A percentile compares a stretch with the other conserved stretches of the same genome.
Evolutionary conservation across 441 rosid genomes (phyloP).

Genomic region (Adansonia rubrostipa): DNA sequence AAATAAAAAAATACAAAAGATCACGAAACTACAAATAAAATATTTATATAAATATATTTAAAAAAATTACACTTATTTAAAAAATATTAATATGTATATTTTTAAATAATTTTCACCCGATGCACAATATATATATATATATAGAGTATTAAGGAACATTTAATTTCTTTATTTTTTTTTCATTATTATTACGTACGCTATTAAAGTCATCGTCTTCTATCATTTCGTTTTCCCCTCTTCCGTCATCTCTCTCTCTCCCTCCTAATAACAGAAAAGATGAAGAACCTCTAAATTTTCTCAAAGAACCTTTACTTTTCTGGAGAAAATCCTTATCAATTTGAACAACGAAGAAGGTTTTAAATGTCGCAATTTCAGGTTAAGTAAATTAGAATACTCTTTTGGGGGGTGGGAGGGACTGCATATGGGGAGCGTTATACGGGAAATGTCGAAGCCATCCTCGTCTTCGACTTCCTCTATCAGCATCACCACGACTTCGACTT

Average conservation of each 20-base stretch:
- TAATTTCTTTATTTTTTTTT: background rate
- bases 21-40: too few species aligned
- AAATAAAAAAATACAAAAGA: too few species aligned
- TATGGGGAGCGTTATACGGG: constrained; percentile 40
- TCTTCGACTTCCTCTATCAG: constrained; percentile 28
- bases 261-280: too few species aligned
- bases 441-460: constrained; percentile 24
- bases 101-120: too few species aligned
- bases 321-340: constrained; percentile 12
- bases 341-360: background rate
- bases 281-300: background rate
- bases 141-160: too few species aligned
- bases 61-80: too few species aligned
- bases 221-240: background rate
- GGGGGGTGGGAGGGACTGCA: background rate
- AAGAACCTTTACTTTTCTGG: background rate
- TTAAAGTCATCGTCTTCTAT: constrained; percentile 24
- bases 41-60: too few species aligned
- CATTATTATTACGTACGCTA: constrained; percentile 14
- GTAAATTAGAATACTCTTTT: background rate
- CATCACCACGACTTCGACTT: constrained; percentile 54
- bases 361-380: background rate
- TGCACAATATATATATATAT: too few species aligned
- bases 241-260: background rate
- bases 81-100: too few species aligned